Conservation (phyloP, 2,329 filamentous ascomycete genomes). For the Talaromyces sp. region DNA sequence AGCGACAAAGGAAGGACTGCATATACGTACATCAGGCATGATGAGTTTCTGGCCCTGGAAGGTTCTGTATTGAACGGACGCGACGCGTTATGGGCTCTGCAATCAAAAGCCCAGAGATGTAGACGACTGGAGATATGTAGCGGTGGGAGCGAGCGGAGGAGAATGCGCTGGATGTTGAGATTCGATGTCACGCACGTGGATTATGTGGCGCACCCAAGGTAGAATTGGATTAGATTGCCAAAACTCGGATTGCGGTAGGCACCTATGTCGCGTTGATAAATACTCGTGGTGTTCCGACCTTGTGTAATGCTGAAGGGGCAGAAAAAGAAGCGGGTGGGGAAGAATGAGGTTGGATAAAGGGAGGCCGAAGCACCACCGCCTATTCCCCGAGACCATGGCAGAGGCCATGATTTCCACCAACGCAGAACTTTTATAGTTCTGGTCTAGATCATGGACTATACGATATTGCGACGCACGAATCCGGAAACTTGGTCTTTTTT, state of each 20-base stretch:
- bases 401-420: not conserved
- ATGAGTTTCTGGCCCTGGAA: slow-evolving; percentile 11
- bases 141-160: no score
- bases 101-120: no score
- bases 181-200: not conserved
- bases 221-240: no score
- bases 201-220: no score
- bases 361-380: slow-evolving; percentile 1
- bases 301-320: not conserved
- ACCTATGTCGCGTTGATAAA: not conserved
- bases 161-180: not conserved
- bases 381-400: not conserved
- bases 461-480: no score
- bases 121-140: no score
- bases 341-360: not conserved
- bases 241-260: not conserved
- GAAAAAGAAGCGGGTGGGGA: slow-evolving; percentile 3
- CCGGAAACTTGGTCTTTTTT: no score
- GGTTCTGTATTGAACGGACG: not conserved
- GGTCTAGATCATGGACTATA: not conserved
- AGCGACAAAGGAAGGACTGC: not conserved
- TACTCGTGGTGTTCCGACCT: not conserved
- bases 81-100: no score
- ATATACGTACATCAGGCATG: slow-evolving; percentile 40
- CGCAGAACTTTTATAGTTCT: not conserved